Evolutionary conservation across 2,329 filamentous ascomycete genomes (phyloP).

Genomic region (Chalara sp.): DNA sequence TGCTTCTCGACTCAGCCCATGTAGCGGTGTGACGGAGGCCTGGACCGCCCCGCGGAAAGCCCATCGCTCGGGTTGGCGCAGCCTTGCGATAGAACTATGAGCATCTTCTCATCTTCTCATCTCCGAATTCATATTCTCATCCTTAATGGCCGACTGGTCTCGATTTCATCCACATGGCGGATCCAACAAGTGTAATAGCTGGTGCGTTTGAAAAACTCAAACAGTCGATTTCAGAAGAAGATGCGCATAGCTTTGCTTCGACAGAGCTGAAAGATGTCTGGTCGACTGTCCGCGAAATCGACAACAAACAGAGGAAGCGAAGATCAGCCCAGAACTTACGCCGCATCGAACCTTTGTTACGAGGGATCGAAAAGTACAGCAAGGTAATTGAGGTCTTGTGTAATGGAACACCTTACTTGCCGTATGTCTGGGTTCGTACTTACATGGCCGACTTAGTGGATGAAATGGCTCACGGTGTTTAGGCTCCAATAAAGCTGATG

Average conservation of each 20-base stretch:
- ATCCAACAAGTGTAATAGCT: not conserved
- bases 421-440: conserved; percentile 35
- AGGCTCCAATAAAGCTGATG: conserved; percentile 33
- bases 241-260: conserved; percentile 9
- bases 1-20: too few species aligned
- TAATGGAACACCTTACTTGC: conserved; percentile 38
- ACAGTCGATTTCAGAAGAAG: conserved; percentile 4
- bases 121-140: not conserved
- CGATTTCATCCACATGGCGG: too few species aligned
- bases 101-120: not conserved
- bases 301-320: conserved; percentile 32
- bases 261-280: conserved; percentile 32
- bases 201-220: conserved; percentile 10
- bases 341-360: conserved; percentile 35
- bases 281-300: conserved; percentile 30
- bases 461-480: not conserved
- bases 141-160: not conserved
- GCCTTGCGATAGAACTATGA: not conserved
- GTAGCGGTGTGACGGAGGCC: too few species aligned
- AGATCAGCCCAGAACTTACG: conserved; percentile 36
- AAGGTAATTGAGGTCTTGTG: conserved; percentile 36
- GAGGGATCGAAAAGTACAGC: conserved; percentile 35
- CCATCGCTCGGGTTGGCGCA: not conserved
- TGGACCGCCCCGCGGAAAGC: not conserved
- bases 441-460: not conserved